phyloP scores from a whole-genome alignment of 345 rosid genomes.

The Gossypium herbaceum region DNA sequence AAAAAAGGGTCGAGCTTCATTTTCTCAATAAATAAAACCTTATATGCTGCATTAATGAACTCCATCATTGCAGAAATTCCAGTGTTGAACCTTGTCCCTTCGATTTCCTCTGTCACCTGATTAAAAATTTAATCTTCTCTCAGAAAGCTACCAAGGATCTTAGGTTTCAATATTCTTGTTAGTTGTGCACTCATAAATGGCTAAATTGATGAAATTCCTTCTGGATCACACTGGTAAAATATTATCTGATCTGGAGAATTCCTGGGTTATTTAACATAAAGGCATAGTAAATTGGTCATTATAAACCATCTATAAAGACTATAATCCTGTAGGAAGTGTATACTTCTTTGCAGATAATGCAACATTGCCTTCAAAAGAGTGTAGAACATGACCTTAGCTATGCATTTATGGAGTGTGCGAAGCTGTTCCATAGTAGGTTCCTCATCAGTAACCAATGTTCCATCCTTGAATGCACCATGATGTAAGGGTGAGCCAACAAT shows the following conservation, averaged over 20 bases:
- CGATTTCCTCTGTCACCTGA: slow-evolving; percentile 87
- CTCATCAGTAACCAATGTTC: slow-evolving; percentile 52
- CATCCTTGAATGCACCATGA: slow-evolving; percentile 54
- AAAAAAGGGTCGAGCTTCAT: not conserved
- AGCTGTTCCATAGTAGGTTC: slow-evolving; percentile 74
- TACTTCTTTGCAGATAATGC: not conserved
- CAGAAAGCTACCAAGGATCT: slow-evolving; percentile 2
- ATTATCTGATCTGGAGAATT: not conserved
- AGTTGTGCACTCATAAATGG: not conserved
- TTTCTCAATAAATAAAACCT: slow-evolving; percentile 41
- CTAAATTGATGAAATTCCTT: not conserved
- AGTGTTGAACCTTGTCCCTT: slow-evolving; percentile 87
- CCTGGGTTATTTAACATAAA: not conserved
- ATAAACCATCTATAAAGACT: not conserved
- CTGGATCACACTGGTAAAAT: not conserved
- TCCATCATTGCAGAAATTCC: slow-evolving; percentile 99
- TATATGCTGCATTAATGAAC: slow-evolving; percentile 81
- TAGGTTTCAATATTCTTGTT: not conserved
- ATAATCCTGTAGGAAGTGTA: not conserved
- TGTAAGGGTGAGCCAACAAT: slow-evolving; percentile 63
- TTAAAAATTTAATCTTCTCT: slow-evolving; percentile 8
- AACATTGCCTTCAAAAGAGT: not conserved
- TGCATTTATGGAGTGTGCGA: slow-evolving; percentile 74
- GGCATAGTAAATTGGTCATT: not conserved
- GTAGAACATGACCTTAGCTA: slow-evolving; percentile 56